Percentiles rank a stretch among this genome's conserved stretches.
Conservation (phyloP, 495 filamentous ascomycete genomes). For the Neurospora sublineolata region DNA sequence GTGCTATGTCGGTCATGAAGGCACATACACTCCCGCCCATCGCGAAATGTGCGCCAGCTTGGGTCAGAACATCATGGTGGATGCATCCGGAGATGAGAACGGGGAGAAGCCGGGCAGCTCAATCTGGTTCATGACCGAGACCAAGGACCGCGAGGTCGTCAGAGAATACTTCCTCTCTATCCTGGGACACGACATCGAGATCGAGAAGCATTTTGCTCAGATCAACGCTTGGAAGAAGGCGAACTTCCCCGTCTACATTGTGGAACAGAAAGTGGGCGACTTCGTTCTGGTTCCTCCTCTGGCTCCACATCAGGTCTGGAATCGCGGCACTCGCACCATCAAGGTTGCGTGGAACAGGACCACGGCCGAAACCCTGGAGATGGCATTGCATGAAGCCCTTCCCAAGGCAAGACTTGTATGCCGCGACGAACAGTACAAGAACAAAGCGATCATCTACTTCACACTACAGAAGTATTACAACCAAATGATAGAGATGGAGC, state of each 20-base stretch:
- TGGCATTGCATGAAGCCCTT: conserved; percentile 76
- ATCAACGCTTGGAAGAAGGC: conserved; percentile 86
- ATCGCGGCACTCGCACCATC: conserved; percentile 85
- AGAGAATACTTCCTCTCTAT: conserved; percentile 85
- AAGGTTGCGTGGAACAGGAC: conserved; percentile 99
- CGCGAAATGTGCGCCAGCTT: conserved; percentile 95
- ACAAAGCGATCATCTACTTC: conserved; percentile 87
- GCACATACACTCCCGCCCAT: conserved; percentile 91
- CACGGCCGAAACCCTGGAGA: conserved; percentile 76
- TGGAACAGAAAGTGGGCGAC: conserved; percentile 86
- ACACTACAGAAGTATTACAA: conserved; percentile 66
- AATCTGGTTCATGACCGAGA: conserved; percentile 97
- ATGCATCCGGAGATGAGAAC: conserved; percentile 63
- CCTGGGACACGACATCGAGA: conserved; percentile 89
- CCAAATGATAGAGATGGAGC: conserved; percentile 45
- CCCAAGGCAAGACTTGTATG: conserved; percentile 83
- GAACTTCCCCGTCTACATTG: conserved; percentile 82
- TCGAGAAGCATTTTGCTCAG: conserved; percentile 92
- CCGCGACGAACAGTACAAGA: conserved; percentile 98
- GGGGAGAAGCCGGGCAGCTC: conserved; percentile 72
- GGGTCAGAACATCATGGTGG: conserved; percentile 96
- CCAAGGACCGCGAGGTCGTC: conserved; percentile 73
- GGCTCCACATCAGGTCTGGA: conserved; percentile 98
- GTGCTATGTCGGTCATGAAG: conserved; percentile 97
- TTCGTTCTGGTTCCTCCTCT: conserved; percentile 92